Evolutionary conservation across 2,329 filamentous ascomycete species (phyloP).

Genomic region (Epicoccum sorghinum): DNA sequence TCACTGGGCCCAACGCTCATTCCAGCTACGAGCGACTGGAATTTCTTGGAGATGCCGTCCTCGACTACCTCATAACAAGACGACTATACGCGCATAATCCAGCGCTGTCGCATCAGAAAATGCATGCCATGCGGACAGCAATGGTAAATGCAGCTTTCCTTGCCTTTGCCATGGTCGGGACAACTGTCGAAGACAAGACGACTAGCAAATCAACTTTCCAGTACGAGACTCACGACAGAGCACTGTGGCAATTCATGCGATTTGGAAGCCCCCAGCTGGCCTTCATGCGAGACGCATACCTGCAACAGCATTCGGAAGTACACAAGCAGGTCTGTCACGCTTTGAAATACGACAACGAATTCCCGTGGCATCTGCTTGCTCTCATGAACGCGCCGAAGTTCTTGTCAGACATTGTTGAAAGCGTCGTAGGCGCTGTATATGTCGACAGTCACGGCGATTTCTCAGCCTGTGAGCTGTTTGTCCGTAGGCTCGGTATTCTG

Average conservation of each 20-base stretch:
- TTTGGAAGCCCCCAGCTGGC: slow-evolving; percentile 59
- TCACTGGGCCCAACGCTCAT: slow-evolving; percentile 49
- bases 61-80: slow-evolving; percentile 76
- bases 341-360: slow-evolving; percentile 59
- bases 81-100: slow-evolving; percentile 62
- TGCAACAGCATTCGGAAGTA: slow-evolving; percentile 56
- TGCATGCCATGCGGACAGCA: slow-evolving; percentile 78
- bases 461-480: slow-evolving; percentile 62
- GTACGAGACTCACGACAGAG: slow-evolving; percentile 36
- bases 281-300: slow-evolving; percentile 53
- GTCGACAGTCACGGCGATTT: slow-evolving; percentile 64
- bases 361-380: slow-evolving; percentile 79
- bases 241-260: slow-evolving; percentile 75
- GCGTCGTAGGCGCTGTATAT: slow-evolving; percentile 80
- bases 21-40: slow-evolving; percentile 77
- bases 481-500: slow-evolving; percentile 70
- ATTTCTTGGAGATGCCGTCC: slow-evolving; percentile 83
- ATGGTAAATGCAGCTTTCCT: slow-evolving; percentile 83
- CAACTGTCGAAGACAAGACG: slow-evolving; percentile 46
- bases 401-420: slow-evolving; percentile 69
- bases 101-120: slow-evolving; percentile 60
- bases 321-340: slow-evolving; percentile 57
- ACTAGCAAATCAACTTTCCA: slow-evolving; percentile 41
- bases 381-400: slow-evolving; percentile 53
- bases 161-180: slow-evolving; percentile 74